Conservation (phyloP, 139 green algal species). For the Microglena sp. region DNA sequence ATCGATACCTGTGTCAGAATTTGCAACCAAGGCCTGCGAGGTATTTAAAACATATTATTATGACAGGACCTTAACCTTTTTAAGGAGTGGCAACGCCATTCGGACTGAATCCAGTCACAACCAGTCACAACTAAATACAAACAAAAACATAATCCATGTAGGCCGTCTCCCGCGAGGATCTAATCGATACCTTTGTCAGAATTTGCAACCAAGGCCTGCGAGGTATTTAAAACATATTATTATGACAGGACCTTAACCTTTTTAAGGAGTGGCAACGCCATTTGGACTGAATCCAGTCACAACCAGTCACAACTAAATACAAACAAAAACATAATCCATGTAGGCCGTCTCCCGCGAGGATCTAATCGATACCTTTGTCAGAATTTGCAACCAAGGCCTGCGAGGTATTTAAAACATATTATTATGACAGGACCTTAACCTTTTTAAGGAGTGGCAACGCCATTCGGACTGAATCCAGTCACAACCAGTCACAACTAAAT, state of each 20-base stretch:
- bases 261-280: too few species aligned
- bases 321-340: too few species aligned
- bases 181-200: background rate
- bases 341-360: slow-evolving; percentile 8
- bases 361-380: background rate
- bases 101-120: too few species aligned
- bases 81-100: too few species aligned
- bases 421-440: background rate
- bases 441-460: too few species aligned
- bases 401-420: background rate
- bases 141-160: too few species aligned
- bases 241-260: background rate
- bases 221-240: background rate
- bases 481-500: too few species aligned
- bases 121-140: too few species aligned
- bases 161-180: slow-evolving; percentile 2
- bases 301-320: too few species aligned
- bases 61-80: background rate
- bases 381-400: slow-evolving; percentile 15
- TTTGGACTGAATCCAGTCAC: too few species aligned
- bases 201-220: slow-evolving; percentile 16
- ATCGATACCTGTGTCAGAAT: slow-evolving; percentile 5
- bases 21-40: slow-evolving; percentile 12
- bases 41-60: background rate
- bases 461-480: too few species aligned